phyloP scores from a whole-genome alignment of 495 filamentous ascomycete species.

The Jackrogersella multiformis region DNA sequence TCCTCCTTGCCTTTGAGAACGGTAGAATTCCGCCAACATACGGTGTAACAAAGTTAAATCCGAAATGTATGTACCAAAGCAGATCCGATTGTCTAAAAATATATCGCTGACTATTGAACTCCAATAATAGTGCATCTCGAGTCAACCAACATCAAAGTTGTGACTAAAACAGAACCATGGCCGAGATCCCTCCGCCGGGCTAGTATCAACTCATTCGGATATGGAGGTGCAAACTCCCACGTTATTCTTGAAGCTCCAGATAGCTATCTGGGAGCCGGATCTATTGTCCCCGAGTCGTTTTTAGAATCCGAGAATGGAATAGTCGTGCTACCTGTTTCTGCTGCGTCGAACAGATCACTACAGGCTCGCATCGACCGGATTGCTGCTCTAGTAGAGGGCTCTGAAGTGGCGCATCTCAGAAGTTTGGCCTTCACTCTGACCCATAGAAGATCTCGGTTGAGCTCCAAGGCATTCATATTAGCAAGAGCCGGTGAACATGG shows the following conservation, averaged over 20 bases:
- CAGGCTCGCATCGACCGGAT: constrained; percentile 9
- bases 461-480: constrained; percentile 30
- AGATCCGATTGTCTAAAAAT: neutral
- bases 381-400: neutral
- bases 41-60: constrained; percentile 51
- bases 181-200: constrained; percentile 27
- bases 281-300: neutral
- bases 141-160: constrained; percentile 45
- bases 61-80: constrained; percentile 24
- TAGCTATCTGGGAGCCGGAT: constrained; percentile 23
- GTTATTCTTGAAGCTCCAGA: constrained; percentile 49
- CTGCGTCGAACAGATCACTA: constrained; percentile 26
- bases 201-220: constrained; percentile 59
- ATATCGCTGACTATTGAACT: neutral
- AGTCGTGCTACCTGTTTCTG: constrained; percentile 29
- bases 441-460: constrained; percentile 24
- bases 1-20: constrained; percentile 61
- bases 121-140: constrained; percentile 10
- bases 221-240: constrained; percentile 59
- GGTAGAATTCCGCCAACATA: constrained; percentile 55
- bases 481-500: neutral
- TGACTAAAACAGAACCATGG: constrained; percentile 27
- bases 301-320: neutral
- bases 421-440: constrained; percentile 45
- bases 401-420: constrained; percentile 5